These are phyloP conservation scores for Huntiella omanensis DNA, from an alignment of 2,329 filamentous ascomycete species.

Conservation along the genomic window DNA sequence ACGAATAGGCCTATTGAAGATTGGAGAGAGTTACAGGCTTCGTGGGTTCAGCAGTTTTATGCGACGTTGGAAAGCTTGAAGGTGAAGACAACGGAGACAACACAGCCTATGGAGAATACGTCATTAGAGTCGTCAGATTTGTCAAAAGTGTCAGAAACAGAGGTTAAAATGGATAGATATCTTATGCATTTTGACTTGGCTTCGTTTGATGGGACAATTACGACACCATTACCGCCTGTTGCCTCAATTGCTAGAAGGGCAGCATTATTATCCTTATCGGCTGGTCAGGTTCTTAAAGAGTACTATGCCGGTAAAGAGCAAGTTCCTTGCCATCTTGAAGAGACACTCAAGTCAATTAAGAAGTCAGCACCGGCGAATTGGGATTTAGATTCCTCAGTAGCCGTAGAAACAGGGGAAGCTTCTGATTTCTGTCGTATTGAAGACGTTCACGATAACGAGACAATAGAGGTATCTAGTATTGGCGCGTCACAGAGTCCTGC, in stretches of 20 bases:
- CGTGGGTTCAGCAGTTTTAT: constrained; percentile 10
- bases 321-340: background rate
- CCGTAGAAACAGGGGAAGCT: constrained; percentile 4
- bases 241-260: background rate
- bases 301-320: constrained; percentile 7
- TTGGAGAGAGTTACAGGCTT: constrained; percentile 9
- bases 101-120: background rate
- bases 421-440: constrained; percentile 8
- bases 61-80: background rate
- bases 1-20: background rate
- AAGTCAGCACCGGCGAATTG: constrained; percentile 9
- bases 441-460: constrained; percentile 8
- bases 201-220: background rate
- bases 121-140: background rate
- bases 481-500: constrained; percentile 14
- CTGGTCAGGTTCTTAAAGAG: constrained; percentile 3
- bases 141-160: background rate
- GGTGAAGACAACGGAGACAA: background rate
- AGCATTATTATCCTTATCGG: constrained; percentile 7
- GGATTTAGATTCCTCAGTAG: constrained; percentile 4
- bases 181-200: background rate
- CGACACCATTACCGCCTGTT: background rate
- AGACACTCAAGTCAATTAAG: constrained; percentile 4
- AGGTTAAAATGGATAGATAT: background rate
- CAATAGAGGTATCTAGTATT: constrained; percentile 9